Evolutionary conservation across 495 filamentous ascomycete species (phyloP), one percentile per base, ranked within the genome.

Genomic region (Neurospora tetraspora): DNA sequence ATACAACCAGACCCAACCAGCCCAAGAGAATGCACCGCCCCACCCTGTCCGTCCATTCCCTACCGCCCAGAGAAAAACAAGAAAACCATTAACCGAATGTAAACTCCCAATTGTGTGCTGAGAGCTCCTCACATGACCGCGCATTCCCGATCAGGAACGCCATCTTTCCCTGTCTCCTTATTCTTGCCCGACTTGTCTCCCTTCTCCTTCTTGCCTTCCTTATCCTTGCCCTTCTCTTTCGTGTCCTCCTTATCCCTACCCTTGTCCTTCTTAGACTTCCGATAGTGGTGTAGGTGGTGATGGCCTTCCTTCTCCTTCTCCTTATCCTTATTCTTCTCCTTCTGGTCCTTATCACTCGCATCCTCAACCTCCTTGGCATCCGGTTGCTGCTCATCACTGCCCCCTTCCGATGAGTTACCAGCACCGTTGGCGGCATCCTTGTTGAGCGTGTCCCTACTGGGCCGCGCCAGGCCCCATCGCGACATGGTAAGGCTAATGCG

Each of bases 91-190:
- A 40, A 36, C 18, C 40, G 34, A 39, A 7, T 36, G 34, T 36
- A 36, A 36, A 36, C 34, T 36, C 34, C 34, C 34, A 36, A 36
- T 36, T 36, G 34, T 6, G 37, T 68, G 39, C 39, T 73, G 31
- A 47, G 37, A 31, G 16, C 3, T 38, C 27, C 73, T 80, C 71
- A 83, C 81, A 83, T 83, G 9, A 83, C 79, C 38, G 82, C 74
- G 82, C 93, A 96, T 78, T 95, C 92, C 68, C 92, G 84, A 70
- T 96, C 93, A 9, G 89, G 88, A 68, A 82, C 75, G 14, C 81
- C 76, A 31, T 77, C 77, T 70, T 82, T 83, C 31, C 72, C 43
- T 16, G 69, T n/a, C 2, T 76, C 77, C 43, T 78, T 80, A 18
- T 71, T 75, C 69, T 82, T 85, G 20, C 76, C 76, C 27, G 27